These are phyloP conservation scores for Annulohypoxylon stygium DNA, from an alignment of 495 filamentous ascomycete species.

Conservation along the genomic window DNA sequence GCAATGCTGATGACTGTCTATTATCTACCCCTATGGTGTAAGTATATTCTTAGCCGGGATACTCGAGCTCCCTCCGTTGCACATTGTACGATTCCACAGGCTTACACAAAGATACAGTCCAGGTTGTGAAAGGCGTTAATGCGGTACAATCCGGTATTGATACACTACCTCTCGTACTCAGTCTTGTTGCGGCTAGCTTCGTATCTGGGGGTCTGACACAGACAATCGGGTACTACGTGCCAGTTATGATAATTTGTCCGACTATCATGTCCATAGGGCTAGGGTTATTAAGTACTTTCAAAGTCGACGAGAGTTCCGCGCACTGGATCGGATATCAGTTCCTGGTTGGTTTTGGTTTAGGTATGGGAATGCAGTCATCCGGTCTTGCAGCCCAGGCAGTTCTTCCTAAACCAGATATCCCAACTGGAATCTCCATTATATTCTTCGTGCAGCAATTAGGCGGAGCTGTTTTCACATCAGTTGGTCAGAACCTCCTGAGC, in stretches of 20 bases:
- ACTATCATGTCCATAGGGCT: slow-evolving; percentile 74
- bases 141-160: slow-evolving; percentile 70
- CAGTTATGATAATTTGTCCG: slow-evolving; percentile 69
- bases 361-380: slow-evolving; percentile 78
- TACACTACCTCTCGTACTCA: slow-evolving; percentile 70
- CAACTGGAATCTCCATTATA: slow-evolving; percentile 73
- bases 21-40: slow-evolving; percentile 83
- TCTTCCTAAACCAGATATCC: slow-evolving; percentile 67
- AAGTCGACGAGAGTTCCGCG: slow-evolving; percentile 61
- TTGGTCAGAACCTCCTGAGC: slow-evolving; percentile 73
- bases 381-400: slow-evolving; percentile 74
- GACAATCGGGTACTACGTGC: slow-evolving; percentile 76
- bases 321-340: slow-evolving; percentile 82
- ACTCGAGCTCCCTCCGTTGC: too few species aligned
- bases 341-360: slow-evolving; percentile 77
- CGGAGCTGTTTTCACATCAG: slow-evolving; percentile 73
- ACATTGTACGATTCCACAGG: slow-evolving; percentile 52
- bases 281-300: slow-evolving; percentile 76
- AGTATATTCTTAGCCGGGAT: slow-evolving; percentile 47
- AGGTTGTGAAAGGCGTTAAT: slow-evolving; percentile 72
- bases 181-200: slow-evolving; percentile 63
- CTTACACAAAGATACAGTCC: slow-evolving; percentile 73
- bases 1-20: slow-evolving; percentile 78
- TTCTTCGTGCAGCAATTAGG: slow-evolving; percentile 77
- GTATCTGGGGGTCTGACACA: slow-evolving; percentile 66